These are phyloP conservation scores for Herpetospermum pedunculosum DNA, from an alignment of 306 rosid species.

Conservation along the genomic window DNA sequence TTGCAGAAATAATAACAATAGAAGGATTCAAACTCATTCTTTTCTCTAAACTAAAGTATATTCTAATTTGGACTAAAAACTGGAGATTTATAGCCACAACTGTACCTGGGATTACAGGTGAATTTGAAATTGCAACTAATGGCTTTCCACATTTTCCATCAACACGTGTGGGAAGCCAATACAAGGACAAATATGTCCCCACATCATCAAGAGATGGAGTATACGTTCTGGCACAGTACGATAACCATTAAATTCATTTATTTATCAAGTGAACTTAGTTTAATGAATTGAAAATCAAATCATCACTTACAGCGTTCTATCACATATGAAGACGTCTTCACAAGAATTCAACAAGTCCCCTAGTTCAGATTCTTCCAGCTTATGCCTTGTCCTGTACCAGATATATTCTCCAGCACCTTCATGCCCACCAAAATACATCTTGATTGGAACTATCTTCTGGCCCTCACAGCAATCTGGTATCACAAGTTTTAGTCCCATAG, in stretches of 20 bases:
- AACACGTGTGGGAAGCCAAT: constrained; percentile 80
- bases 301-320: constrained; percentile 54
- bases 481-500: constrained; percentile 61
- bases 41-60: neutral
- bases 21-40: neutral
- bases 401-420: constrained; percentile 77
- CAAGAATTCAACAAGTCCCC: constrained; percentile 39
- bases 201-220: constrained; percentile 73
- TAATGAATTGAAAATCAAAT: constrained; percentile 9
- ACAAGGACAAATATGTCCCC: constrained; percentile 62
- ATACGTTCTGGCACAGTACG: constrained; percentile 42
- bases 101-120: constrained; percentile 72
- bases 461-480: constrained; percentile 68
- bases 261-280: neutral
- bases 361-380: constrained; percentile 55
- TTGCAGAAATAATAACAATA: neutral
- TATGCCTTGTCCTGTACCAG: constrained; percentile 60
- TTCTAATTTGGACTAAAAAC: neutral
- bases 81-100: neutral
- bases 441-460: constrained; percentile 36
- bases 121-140: constrained; percentile 46
- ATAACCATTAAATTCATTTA: constrained; percentile 3
- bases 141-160: constrained; percentile 72
- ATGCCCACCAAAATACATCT: constrained; percentile 78
- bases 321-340: constrained; percentile 43